Evolutionary conservation across 176 grass and related monocot genomes (phyloP), one percentile per base, ranked within the genome.

Genomic region (Paspalum notatum): DNA sequence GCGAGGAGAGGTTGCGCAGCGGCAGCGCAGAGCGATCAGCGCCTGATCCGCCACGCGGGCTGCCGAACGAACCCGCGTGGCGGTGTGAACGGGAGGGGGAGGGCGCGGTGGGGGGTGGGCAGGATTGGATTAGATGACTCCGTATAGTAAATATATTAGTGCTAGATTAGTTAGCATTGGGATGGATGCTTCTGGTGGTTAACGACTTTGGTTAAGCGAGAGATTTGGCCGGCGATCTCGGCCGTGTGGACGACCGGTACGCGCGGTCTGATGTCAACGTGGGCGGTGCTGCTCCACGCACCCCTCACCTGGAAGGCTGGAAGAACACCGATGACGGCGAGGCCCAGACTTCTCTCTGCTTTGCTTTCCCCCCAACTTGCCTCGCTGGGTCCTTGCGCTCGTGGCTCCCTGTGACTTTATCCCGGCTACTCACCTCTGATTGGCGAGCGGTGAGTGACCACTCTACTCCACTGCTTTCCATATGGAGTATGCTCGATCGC

Each of bases 221-320:
- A 68, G 80, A 88, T 84, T 80, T 68, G 20, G 62, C 22, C 44
- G 49, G 45, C 62, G 76, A 78, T 78, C 62, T 49, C 46, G 46
- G 46, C 46, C 65, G 75, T 74, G 76, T 84, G 75, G 80, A 88
- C 85, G 53, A 27, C 76, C 60, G 76, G 71, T 38, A 41, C 43
- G 45, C 17, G 18, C 9, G 62, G 45, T 12, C 2, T 22, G 66
- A 71, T 73, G 77, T 79, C 77, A 79, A 79, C 62, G 86, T 79
- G 86, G 86, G 51, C 82, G 76, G 45, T 43, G 87, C 45, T 69
- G 63, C 67, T 75, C 82, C 82, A 75, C 76, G 76, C 76, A 78
- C 32, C 32, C 46, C 76, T 52, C 76, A 16, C 58, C 71, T 46
- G 61, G 76, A 71, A 32, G 41, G 54, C 71, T 46, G 61, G 76